Conservation (phyloP, 2,329 filamentous ascomycete species). For the Thelonectria rubi region DNA sequence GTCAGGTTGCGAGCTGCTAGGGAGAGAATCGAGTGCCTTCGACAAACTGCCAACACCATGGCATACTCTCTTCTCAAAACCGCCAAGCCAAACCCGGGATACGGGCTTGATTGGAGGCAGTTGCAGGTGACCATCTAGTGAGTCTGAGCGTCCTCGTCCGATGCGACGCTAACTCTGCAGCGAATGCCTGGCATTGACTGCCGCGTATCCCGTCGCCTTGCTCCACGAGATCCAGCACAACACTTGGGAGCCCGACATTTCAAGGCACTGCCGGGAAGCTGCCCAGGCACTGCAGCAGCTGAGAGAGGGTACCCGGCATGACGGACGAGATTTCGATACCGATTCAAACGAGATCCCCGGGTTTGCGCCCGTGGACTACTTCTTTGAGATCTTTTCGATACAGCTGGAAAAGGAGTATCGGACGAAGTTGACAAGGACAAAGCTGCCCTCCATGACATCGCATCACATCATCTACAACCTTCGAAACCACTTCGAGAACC, state of each 20-base stretch:
- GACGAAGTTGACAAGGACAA: conserved; percentile 12
- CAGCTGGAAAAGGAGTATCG: conserved; percentile 38
- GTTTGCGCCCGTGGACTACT: conserved; percentile 30
- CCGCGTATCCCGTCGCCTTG: conserved; percentile 41
- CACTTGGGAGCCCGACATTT: conserved; percentile 38
- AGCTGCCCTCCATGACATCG: conserved; percentile 28
- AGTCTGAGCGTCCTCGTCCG: neutral
- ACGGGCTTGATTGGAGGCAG: neutral
- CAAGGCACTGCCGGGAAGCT: conserved; percentile 35
- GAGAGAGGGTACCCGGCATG: conserved; percentile 11
- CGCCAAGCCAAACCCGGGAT: conserved; percentile 10
- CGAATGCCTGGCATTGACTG: conserved; percentile 41
- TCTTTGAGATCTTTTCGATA: conserved; percentile 42
- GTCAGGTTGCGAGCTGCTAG: conserved; percentile 31
- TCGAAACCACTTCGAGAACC: conserved; percentile 41
- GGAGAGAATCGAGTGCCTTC: conserved; percentile 37
- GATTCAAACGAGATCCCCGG: neutral
- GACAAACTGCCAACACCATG: conserved; percentile 29
- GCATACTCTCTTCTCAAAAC: conserved; percentile 39
- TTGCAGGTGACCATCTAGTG: conserved; percentile 40
- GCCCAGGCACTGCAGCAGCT: conserved; percentile 31
- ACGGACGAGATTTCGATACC: neutral
- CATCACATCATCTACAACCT: conserved; percentile 41
- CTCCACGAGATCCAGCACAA: conserved; percentile 38
- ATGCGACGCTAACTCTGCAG: conserved; percentile 28